phyloP scores from a whole-genome alignment of 2,329 filamentous ascomycete species.

The Lizonia empirigonia region DNA sequence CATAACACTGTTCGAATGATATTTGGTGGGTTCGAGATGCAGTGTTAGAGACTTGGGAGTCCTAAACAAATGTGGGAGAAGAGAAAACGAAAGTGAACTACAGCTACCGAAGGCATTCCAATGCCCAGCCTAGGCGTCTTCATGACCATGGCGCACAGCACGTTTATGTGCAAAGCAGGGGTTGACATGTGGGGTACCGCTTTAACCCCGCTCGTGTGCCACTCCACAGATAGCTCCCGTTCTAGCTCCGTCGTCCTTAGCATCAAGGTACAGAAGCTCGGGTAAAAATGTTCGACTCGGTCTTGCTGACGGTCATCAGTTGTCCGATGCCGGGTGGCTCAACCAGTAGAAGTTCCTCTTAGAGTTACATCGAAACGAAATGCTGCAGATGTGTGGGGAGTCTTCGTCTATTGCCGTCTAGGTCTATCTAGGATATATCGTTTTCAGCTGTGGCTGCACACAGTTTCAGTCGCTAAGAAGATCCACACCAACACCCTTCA shows the following conservation, averaged over 20 bases:
- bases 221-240: not conserved
- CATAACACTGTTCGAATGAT: slow-evolving; percentile 1
- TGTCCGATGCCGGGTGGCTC: too few relatives aligned
- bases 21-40: too few relatives aligned
- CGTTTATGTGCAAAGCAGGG: not conserved
- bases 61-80: too few relatives aligned
- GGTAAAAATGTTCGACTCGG: not conserved
- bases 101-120: not conserved
- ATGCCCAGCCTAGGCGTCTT: not conserved
- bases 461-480: slow-evolving; percentile 27
- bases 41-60: too few relatives aligned
- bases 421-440: not conserved
- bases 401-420: not conserved
- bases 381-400: too few relatives aligned
- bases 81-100: not conserved
- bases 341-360: too few relatives aligned
- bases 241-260: not conserved
- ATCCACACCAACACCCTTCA: slow-evolving; percentile 75
- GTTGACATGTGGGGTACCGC: slow-evolving; percentile 6
- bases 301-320: not conserved
- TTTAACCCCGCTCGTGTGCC: slow-evolving; percentile 2
- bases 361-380: too few relatives aligned
- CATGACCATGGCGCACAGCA: not conserved
- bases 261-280: not conserved
- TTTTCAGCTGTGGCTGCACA: not conserved